phyloP scores from a whole-genome alignment of 768 basidiomycete species.

The Glaciozyma antarctica region DNA sequence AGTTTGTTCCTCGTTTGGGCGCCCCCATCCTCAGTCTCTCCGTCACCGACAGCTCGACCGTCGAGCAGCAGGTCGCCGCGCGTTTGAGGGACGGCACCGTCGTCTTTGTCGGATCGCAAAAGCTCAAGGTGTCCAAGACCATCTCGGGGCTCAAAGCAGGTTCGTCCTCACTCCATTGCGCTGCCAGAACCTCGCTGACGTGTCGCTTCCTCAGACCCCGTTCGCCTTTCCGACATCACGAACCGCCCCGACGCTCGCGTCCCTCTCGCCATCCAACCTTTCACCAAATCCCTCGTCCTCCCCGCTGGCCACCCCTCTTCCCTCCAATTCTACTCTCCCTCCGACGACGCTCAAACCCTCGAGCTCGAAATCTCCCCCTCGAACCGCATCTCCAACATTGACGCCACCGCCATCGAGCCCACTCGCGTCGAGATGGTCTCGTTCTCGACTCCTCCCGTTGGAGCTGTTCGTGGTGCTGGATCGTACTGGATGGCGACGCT shows the following conservation, averaged over 20 bases:
- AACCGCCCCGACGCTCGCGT: constrained; percentile 40
- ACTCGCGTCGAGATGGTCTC: constrained; percentile 62
- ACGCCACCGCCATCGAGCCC: constrained; percentile 65
- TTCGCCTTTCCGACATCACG: constrained; percentile 27
- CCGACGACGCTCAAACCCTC: constrained; percentile 57
- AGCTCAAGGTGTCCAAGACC: constrained; percentile 60
- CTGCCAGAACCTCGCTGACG: not conserved
- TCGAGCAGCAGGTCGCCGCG: constrained; percentile 77
- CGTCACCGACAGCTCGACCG: constrained; percentile 42
- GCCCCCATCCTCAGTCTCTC: constrained; percentile 68
- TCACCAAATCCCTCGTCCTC: constrained; percentile 62
- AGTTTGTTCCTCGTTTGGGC: constrained; percentile 86
- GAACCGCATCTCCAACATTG: constrained; percentile 64
- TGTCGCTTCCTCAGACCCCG: not conserved
- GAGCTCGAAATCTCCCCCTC: constrained; percentile 91
- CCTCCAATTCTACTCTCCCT: constrained; percentile 78
- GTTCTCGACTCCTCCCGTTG: constrained; percentile 45
- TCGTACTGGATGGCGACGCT: constrained; percentile 83
- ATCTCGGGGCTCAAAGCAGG: constrained; percentile 72
- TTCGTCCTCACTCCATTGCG: constrained; percentile 38
- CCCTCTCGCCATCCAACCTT: constrained; percentile 37
- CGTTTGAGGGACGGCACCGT: constrained; percentile 73
- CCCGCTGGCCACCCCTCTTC: constrained; percentile 92
- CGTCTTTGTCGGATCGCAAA: constrained; percentile 61
- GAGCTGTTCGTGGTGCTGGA: constrained; percentile 27